Percentiles rank a stretch among this genome's conserved stretches.
Evolutionary conservation across 1,284 basidiomycete genomes (phyloP).

Genomic region (Limonomyces culmigenus): DNA sequence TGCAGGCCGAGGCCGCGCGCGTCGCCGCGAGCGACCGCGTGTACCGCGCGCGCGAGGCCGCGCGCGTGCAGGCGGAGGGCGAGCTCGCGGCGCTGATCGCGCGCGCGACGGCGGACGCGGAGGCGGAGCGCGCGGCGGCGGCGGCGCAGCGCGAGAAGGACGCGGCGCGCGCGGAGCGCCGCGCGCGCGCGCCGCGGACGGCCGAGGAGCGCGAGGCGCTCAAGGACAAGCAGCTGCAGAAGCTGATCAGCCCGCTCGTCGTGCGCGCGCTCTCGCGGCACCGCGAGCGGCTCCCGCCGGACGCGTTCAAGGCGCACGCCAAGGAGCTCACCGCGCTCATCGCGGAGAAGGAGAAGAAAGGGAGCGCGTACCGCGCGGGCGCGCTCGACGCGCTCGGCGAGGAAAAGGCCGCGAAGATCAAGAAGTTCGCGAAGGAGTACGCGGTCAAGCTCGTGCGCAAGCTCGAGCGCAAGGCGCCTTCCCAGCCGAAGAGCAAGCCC

Average conservation of each 20-base stretch:
- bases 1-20: no score
- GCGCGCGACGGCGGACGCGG: slow-evolving; percentile 15
- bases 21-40: no score
- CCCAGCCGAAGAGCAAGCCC: slow-evolving; percentile 12
- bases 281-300: slow-evolving; percentile 63
- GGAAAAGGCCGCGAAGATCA: slow-evolving; percentile 83
- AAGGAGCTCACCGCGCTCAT: slow-evolving; percentile 80
- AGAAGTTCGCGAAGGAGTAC: slow-evolving; percentile 86
- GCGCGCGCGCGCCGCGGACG: slow-evolving; percentile 23
- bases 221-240: slow-evolving; percentile 73
- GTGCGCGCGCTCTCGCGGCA: slow-evolving; percentile 89
- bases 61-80: neutral
- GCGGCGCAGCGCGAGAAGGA: slow-evolving; percentile 13
- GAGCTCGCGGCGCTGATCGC: slow-evolving; percentile 28
- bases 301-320: slow-evolving; percentile 88
- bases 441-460: slow-evolving; percentile 51
- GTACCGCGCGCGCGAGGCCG: no score
- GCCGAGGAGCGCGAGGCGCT: slow-evolving; percentile 43
- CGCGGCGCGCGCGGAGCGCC: slow-evolving; percentile 17
- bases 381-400: slow-evolving; percentile 65
- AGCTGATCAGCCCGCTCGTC: slow-evolving; percentile 79
- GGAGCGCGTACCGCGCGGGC: slow-evolving; percentile 53
- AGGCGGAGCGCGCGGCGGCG: slow-evolving; percentile 20
- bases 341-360: slow-evolving; percentile 87
- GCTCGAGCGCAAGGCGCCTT: slow-evolving; percentile 30